Evolutionary conservation across 306 rosid species (phyloP).

Genomic region (Glycine tomentella): DNA sequence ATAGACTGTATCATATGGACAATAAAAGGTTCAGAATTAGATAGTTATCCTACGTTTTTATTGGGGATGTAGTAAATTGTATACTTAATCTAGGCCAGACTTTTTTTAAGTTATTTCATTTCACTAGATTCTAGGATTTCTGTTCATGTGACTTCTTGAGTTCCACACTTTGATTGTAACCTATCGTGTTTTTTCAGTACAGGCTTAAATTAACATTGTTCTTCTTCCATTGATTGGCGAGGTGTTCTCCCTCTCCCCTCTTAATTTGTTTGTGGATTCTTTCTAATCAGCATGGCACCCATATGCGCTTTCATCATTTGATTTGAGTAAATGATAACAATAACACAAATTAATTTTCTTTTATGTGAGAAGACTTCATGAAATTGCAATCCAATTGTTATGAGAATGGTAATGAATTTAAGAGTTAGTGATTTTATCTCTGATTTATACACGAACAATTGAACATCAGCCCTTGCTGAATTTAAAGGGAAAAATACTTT

Average conservation of each 20-base stretch:
- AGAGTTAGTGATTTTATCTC: too few relatives aligned
- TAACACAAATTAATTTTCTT: too few relatives aligned
- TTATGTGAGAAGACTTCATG: too few relatives aligned
- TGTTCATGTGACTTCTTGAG: conserved; percentile 19
- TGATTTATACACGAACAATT: too few relatives aligned
- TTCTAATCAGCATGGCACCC: background rate
- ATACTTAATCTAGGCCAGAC: conserved; percentile 42
- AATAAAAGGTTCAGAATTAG: conserved; percentile 46
- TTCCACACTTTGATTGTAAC: conserved; percentile 45
- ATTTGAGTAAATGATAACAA: too few relatives aligned
- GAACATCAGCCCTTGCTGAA: too few relatives aligned
- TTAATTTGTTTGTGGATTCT: background rate
- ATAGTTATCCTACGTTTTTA: conserved; percentile 50
- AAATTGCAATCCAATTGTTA: too few relatives aligned
- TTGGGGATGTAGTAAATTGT: conserved; percentile 53
- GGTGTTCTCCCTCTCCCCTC: background rate
- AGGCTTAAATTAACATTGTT: conserved; percentile 29
- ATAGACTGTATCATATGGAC: conserved; percentile 56
- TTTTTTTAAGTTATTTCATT: conserved; percentile 40
- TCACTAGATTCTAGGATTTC: conserved; percentile 47
- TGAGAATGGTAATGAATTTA: too few relatives aligned
- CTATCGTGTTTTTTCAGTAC: conserved; percentile 21
- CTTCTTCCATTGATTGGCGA: conserved; percentile 11
- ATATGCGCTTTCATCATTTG: too few relatives aligned
- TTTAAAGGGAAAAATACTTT: too few relatives aligned